Base-by-base conservation (phyloP, 2,329 filamentous ascomycete genomes). In the Aurifilum marmelostoma region DNA sequence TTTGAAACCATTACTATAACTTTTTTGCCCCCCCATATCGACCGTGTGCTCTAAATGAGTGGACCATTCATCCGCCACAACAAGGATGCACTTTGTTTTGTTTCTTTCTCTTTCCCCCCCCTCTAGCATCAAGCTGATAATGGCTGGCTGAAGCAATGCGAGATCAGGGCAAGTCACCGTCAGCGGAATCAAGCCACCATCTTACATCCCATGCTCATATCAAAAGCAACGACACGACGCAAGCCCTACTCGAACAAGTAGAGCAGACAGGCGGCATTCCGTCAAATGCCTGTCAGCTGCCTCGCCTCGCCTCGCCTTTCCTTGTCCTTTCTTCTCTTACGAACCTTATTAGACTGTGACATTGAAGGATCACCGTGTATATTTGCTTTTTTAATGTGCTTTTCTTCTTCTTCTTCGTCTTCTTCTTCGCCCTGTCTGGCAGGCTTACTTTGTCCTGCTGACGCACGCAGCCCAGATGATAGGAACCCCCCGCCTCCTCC, bases 191-290 rank as follows among this genome's bases (percentile, higher is more conserved):
- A 59, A 59, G 56, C 56, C 56, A 37, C 56, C 29, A 59, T 34
- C 56, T 34, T 18, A 59, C 56, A 59, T n/a, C n/a, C n/a, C n/a
- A n/a, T 37, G 34, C 56, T 37, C 56, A 37, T 59, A n/a, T 32
- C 32, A 59, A 21, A 59, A 59, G 56, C 56, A 59, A 59, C 56
- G 18, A 37, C 29, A 37, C 37, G 56, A 59, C 56, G 56, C 56
- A 59, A 37, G 18, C 18, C 56, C 3, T 4, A 34, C 32, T 37
- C 56, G 27, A 59, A n/a, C 43, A 47, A 59, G 9, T 18, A 37
- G 37, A n/a, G 37, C 8, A 59, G 56, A 34, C 56, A n/a, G 43
- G 18, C 43, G 8, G 18, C 21, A 47, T 29, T 2, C 32, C 21
- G 32, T 32, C 2, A 47, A 59, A 8, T 37, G 3, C 32, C 21